These are phyloP conservation scores for Striga asiatica DNA, from an alignment of 257 asterid genomes.

Conservation along the genomic window DNA sequence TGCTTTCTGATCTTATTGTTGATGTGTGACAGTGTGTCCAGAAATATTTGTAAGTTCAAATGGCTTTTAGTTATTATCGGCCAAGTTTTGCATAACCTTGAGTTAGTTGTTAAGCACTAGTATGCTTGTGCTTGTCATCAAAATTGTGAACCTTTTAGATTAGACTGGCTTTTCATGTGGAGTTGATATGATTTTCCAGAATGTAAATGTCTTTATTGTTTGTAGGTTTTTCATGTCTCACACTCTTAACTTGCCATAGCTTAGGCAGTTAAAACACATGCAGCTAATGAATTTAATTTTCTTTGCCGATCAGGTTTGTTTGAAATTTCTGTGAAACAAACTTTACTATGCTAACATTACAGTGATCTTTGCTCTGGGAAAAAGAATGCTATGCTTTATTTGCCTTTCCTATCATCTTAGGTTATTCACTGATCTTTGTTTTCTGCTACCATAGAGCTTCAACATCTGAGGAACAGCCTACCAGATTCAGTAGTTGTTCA, in stretches of 20 bases:
- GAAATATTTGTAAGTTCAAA: background rate
- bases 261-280: background rate
- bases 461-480: conserved; percentile 74
- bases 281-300: background rate
- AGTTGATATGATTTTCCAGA: background rate
- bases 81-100: background rate
- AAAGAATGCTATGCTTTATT: background rate
- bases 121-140: background rate
- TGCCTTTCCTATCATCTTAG: background rate
- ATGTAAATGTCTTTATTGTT: too few species aligned
- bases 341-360: background rate
- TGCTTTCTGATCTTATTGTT: background rate
- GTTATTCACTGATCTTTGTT: conserved; percentile 7
- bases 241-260: background rate
- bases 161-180: background rate
- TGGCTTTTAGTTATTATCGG: background rate
- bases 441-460: conserved; percentile 44
- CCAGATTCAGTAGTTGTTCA: conserved; percentile 89
- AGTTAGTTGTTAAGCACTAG: background rate
- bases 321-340: background rate
- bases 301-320: background rate
- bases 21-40: background rate
- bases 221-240: too few species aligned
- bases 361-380: background rate
- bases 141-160: background rate